A percentile compares a stretch with the other conserved stretches of the same genome.
Evolutionary conservation across 2,329 filamentous ascomycete genomes (phyloP).

Genomic region (Fusarium phyllophilum): DNA sequence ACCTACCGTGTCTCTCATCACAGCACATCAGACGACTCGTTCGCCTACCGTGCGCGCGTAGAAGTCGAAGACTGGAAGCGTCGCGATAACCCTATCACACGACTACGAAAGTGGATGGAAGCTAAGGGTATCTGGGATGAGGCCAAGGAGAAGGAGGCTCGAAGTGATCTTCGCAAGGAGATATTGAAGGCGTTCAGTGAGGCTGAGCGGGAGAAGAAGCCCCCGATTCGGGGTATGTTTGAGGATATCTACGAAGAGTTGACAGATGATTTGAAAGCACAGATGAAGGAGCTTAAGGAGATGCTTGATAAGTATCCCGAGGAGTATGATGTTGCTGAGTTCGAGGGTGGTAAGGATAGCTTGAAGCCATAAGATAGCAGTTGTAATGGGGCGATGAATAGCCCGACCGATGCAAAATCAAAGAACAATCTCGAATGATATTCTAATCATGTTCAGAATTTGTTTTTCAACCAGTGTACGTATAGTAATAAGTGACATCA

Average conservation of each 20-base stretch:
- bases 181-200: slow-evolving; percentile 85
- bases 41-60: slow-evolving; percentile 90
- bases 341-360: slow-evolving; percentile 77
- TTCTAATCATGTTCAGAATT: neutral
- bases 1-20: slow-evolving; percentile 98
- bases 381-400: neutral
- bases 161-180: slow-evolving; percentile 74
- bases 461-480: neutral
- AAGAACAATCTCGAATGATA: neutral
- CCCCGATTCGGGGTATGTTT: slow-evolving; percentile 77
- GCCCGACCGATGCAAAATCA: neutral
- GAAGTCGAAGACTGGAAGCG: slow-evolving; percentile 98
- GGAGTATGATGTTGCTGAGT: slow-evolving; percentile 86
- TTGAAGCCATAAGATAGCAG: slow-evolving; percentile 53
- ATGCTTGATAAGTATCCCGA: slow-evolving; percentile 86
- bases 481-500: neutral
- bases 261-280: slow-evolving; percentile 79
- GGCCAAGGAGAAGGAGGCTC: slow-evolving; percentile 77
- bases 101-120: slow-evolving; percentile 92
- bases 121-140: slow-evolving; percentile 86
- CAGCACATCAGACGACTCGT: slow-evolving; percentile 95
- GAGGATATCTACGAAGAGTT: slow-evolving; percentile 89
- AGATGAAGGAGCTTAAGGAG: slow-evolving; percentile 77
- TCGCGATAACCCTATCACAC: slow-evolving; percentile 86
- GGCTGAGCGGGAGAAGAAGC: slow-evolving; percentile 85